Conservation (phyloP, 495 filamentous ascomycete species). For the Chaetomium tenue region DNA sequence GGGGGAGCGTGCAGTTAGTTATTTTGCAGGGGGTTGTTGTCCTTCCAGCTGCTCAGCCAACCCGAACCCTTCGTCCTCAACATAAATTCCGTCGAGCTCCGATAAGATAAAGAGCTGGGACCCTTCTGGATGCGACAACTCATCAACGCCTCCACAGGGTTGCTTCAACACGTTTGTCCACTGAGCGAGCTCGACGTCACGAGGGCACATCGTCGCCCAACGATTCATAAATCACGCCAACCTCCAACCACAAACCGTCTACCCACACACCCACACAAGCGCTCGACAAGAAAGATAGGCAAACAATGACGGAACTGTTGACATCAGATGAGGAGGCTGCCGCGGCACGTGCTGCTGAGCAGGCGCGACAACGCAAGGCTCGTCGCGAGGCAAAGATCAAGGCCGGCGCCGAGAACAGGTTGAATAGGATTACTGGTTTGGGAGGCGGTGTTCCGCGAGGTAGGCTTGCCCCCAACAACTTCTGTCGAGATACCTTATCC, state of each 20-base stretch:
- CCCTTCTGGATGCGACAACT: conserved; percentile 15
- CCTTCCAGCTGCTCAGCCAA: background rate
- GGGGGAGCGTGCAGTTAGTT: too few species aligned
- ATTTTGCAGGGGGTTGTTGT: too few species aligned
- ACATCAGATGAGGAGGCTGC: conserved; percentile 41
- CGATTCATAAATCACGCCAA: background rate
- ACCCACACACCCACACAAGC: background rate
- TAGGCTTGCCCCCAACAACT: conserved; percentile 23
- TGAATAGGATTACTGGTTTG: conserved; percentile 81
- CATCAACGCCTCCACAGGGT: conserved; percentile 13
- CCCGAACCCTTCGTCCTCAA: background rate
- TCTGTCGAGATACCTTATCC: background rate
- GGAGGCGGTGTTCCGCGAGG: conserved; percentile 62
- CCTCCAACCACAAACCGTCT: background rate
- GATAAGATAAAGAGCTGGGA: conserved; percentile 12
- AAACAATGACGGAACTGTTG: conserved; percentile 29
- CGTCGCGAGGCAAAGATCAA: conserved; percentile 87
- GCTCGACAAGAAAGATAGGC: background rate
- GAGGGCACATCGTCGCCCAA: background rate
- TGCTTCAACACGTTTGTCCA: background rate
- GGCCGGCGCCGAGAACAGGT: conserved; percentile 70
- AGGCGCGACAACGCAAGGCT: conserved; percentile 84
- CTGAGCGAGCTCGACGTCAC: conserved; percentile 17
- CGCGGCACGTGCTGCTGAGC: conserved; percentile 66
- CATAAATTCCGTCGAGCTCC: background rate